Base-by-base conservation (phyloP, 2,329 filamentous ascomycete genomes). In the Fusarium austroafricanum region DNA sequence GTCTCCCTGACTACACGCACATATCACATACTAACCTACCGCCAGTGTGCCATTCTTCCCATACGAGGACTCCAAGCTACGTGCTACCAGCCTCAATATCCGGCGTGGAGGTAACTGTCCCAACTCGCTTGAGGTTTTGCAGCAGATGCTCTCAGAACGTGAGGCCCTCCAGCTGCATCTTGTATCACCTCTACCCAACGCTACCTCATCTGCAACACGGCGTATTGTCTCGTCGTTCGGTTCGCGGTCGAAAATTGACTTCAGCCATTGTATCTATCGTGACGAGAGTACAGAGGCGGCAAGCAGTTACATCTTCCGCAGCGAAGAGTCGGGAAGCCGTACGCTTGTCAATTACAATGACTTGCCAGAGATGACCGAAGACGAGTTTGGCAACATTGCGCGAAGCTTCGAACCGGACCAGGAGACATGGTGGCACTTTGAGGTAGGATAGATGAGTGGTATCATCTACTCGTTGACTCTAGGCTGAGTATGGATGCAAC, bases 61-160 rank as follows among this genome's bases (percentile, higher is more conserved):
- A 2, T 77, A 78, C 9, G 91, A 94, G 79, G 91, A 94, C 80
- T 84, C 87, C 46, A 94, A 94, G 77, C 82, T 92, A 39, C 89
- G 91, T 31, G 90, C 91, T 18, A 85, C 86, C 3, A 82, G 75
- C 23, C 75, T 91, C 55, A 79, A 81, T 35, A 83, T 84, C 42
- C 86, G 91, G 29, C 86, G 90, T 26, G 91, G 92, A 52, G 91
- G 91, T 31, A 94, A 94, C 76, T 89, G 89, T 65, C 86, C 89
- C 23, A 94, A 94, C 75, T 86, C 87, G 5, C 84, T 93, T 33
- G 85, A 93, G 74, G 90, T 94, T 10, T 80, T 94, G 26, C 83
- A 87, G 64, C 89, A 93, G 75, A 83, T 92, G 18, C 72, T 88
- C 54, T 47, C 39, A n/a, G 63, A 66, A 29, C 50, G 23, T 42